phyloP scores from a whole-genome alignment of 192 early-diverging fungal species.

The Pilaira anomala region DNA sequence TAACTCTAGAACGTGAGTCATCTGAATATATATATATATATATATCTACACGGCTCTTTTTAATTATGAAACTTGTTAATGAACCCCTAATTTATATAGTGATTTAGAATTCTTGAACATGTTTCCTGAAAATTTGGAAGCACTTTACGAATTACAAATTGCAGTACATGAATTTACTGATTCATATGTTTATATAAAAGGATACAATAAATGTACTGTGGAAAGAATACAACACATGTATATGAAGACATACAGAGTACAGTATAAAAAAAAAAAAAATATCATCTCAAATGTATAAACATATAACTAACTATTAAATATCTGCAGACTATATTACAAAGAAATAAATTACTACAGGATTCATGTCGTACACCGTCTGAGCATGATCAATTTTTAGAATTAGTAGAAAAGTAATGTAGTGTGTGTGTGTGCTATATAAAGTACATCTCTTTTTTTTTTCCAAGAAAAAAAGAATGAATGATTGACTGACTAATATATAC shows the following conservation, averaged over 20 bases:
- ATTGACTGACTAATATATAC: not conserved
- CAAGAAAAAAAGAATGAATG: not conserved
- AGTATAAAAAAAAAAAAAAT: too few relatives aligned
- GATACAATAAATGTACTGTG: slow-evolving; percentile 44
- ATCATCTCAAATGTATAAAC: not conserved
- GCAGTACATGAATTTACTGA: slow-evolving; percentile 48
- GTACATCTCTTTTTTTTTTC: not conserved
- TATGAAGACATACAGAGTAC: slow-evolving; percentile 43
- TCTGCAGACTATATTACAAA: slow-evolving; percentile 21
- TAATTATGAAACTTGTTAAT: not conserved
- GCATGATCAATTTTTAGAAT: slow-evolving; percentile 43
- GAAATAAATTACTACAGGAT: slow-evolving; percentile 16
- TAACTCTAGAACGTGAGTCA: slow-evolving; percentile 31
- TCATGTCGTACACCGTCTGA: slow-evolving; percentile 38
- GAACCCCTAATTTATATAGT: slow-evolving; percentile 25
- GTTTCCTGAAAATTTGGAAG: slow-evolving; percentile 38
- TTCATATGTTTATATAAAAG: slow-evolving; percentile 55
- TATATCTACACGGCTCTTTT: not conserved
- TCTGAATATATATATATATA: slow-evolving; percentile 3
- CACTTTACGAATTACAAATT: slow-evolving; percentile 36
- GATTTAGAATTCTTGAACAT: slow-evolving; percentile 46
- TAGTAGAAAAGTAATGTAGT: slow-evolving; percentile 52
- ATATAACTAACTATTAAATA: not conserved
- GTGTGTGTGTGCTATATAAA: too few relatives aligned
- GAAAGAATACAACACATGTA: slow-evolving; percentile 51